Evolutionary conservation across 768 basidiomycete genomes (phyloP), one percentile per base, ranked within the genome.

Genomic region (Lentinula aciculospora): DNA sequence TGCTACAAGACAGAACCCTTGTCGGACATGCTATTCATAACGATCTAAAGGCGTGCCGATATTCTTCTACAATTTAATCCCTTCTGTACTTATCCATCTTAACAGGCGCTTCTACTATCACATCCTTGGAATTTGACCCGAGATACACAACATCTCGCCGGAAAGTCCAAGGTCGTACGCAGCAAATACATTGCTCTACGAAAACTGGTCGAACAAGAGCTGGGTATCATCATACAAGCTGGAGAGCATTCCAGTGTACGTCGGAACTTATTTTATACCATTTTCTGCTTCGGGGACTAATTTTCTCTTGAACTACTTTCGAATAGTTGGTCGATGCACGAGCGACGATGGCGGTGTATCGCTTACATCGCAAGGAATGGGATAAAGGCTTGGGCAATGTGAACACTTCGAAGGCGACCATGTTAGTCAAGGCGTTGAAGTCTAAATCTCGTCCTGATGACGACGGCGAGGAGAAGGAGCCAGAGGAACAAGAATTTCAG

Each of bases 311-410:
- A 49, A 42, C 25, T 53, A 27, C 37, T 25, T n/a, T 51, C 45
- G 53, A 42, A 23, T 58, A 97, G 95, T 86, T 98, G 4, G 90
- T 83, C 17, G 95, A 98, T 68, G 94, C 95, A 0, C 81, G 95
- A 53, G 96, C 95, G 0, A 91, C 94, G 0, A 97, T 99, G 93
- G 95, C 93, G 0, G 75, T 98, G 37, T 98, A 89, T 69, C 81
- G 94, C 6, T 66, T 95, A 17, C 80, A 94, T 69, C 86, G 89
- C 63, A 84, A 83, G 53, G 78, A 83, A 47, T 98, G 92, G 92
- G 95, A 98, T 62, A 77, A 76, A n/a, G n/a, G n/a, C n/a, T n/a
- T n/a, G 58, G 76, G 78, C n/a, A 69, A n/a, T 34, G 23, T 61
- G 60, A 27, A 64, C 48, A 47, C 44, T 51, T 27, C 25, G 49